phyloP scores from a whole-genome alignment of 768 basidiomycete genomes.

The Podaxis sp. region DNA sequence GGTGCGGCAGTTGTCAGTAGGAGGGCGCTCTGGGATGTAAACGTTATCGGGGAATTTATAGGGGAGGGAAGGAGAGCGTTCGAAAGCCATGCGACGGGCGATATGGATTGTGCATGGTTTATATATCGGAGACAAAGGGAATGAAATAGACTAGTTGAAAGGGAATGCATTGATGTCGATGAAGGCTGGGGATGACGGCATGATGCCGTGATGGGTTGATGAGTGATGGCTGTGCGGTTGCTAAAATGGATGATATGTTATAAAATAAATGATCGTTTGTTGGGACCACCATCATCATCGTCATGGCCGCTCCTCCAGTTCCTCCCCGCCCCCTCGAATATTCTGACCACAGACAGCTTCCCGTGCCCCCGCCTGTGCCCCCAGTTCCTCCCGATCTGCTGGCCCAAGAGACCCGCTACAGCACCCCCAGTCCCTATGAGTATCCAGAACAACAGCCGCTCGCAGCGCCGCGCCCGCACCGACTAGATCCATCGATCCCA shows the following conservation, averaged over 20 bases:
- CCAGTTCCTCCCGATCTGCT: slow-evolving; percentile 45
- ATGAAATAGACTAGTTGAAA: not conserved
- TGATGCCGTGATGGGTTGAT: not conserved
- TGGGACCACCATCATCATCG: not conserved
- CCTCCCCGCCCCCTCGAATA: slow-evolving; percentile 27
- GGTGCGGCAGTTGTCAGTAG: slow-evolving; percentile 6
- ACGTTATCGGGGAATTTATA: not conserved
- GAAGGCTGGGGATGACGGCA: not conserved
- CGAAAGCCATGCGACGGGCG: not conserved
- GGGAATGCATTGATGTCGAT: not conserved
- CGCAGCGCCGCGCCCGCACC: slow-evolving; percentile 66
- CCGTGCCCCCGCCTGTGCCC: slow-evolving; percentile 46
- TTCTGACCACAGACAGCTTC: slow-evolving; percentile 8
- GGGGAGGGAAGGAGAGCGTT: not conserved
- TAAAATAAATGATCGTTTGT: not conserved
- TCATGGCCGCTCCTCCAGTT: slow-evolving; percentile 24
- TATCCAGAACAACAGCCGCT: slow-evolving; percentile 40
- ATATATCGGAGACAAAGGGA: not conserved
- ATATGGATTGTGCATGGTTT: not conserved
- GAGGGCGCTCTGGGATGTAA: not conserved
- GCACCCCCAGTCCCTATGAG: slow-evolving; percentile 30
- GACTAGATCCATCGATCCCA: slow-evolving; percentile 58
- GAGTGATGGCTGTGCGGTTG: not conserved
- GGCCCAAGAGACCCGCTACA: slow-evolving; percentile 23
- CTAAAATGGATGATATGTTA: not conserved